Conservation (phyloP, 139 green algal species). For the Ettlia oleoabundans region DNA sequence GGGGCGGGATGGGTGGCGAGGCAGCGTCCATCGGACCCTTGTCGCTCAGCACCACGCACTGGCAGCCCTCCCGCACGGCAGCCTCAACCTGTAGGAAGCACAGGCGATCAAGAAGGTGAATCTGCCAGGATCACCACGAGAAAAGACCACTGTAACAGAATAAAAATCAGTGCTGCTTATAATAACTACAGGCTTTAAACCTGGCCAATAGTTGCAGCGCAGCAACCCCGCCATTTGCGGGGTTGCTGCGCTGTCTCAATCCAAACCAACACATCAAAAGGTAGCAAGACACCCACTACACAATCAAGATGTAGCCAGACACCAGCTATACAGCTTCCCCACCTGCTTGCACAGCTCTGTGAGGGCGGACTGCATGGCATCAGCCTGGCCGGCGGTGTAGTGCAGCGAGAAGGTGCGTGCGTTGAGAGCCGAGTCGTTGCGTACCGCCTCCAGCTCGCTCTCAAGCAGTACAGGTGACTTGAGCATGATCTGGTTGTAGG, state of each 20-base stretch:
- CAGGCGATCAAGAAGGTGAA: not conserved
- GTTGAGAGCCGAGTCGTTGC: constrained; percentile 57
- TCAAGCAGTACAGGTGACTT: constrained; percentile 92
- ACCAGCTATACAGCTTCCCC: too few species aligned
- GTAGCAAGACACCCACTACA: too few species aligned
- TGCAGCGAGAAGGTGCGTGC: constrained; percentile 47
- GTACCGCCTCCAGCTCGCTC: constrained; percentile 83
- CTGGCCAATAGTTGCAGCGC: too few species aligned
- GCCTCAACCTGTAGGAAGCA: constrained; percentile 69
- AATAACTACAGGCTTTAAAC: too few species aligned
- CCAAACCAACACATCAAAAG: too few species aligned
- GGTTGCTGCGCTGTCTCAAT: too few species aligned
- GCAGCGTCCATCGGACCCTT: constrained; percentile 51
- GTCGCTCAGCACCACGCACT: constrained; percentile 82
- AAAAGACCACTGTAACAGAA: too few species aligned
- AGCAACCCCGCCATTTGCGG: too few species aligned
- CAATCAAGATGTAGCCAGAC: too few species aligned
- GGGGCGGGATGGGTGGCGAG: constrained; percentile 84
- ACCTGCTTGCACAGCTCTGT: constrained; percentile 26
- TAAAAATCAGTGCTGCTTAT: too few species aligned
- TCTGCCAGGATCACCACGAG: too few species aligned
- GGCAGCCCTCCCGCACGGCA: constrained; percentile 84
- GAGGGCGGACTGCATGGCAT: constrained; percentile 12
- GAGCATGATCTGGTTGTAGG: constrained; percentile 75
- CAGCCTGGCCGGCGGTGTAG: constrained; percentile 18